Base-by-base conservation (phyloP, 768 basidiomycete genomes). In the Rhizopogon sp. region DNA sequence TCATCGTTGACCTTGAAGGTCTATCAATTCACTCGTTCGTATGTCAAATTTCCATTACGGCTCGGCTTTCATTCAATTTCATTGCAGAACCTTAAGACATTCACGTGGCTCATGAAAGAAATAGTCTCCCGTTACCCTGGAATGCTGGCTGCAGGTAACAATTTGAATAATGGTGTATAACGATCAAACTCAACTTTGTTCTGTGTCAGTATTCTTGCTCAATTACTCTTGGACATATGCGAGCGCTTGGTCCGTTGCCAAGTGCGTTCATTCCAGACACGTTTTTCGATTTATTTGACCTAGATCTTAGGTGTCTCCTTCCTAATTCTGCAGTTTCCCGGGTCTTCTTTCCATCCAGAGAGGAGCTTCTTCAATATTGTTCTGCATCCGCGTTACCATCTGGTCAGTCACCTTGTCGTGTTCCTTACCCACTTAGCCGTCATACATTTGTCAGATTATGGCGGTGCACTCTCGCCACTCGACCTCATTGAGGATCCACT, bases 171-270 rank as follows among this genome's bases (percentile, higher is more conserved):
- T 17, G 6, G 35, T 50, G 44, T 56, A 43, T 16, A 52, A 44
- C 22, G 11, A 42, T 49, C 49, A 14, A 52, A 40, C 54, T 57
- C 35, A 25, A 55, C 49, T 41, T 35, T 29, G 7, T n/a, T 41
- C 25, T 4, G 44, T 31, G 43, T 20, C 62, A 87, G 88, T 83
- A 6, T 84, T 90, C 62, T 70, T 90, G 59, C 72, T 88, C 35
- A 89, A 90, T 68, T 85, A 84, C 62, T 84, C 85, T 1, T 90
- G 87, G 87, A 67, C 82, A 17, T 84, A 90, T 69, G 78, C 82
- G 1, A 80, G 84, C 25, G 67, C 85, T 44, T 90, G 87, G 87
- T 79, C 66, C 45, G 57, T 89, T 54, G 75, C 81, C 54, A 88
- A 82, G 87, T 87, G 59, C 54, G 78, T 75, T 33, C 25, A 50